A percentile compares a stretch with the other conserved stretches of the same genome.
Conservation (phyloP, 257 asterid species). For the Eucommia ulmoides region DNA sequence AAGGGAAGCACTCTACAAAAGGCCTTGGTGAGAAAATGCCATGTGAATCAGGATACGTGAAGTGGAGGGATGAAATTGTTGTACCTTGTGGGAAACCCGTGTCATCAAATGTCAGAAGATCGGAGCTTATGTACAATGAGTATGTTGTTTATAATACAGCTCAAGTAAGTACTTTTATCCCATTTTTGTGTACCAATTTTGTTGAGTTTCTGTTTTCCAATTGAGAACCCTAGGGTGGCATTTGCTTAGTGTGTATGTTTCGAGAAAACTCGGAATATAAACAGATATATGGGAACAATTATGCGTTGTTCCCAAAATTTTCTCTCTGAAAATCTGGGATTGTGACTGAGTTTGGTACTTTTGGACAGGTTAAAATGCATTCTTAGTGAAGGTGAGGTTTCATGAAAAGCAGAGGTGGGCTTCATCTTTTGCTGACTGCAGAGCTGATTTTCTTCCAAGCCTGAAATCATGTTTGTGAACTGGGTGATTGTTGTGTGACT, state of each 20-base stretch:
- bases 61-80: conserved; percentile 77
- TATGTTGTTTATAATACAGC: conserved; percentile 78
- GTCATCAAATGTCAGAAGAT: conserved; percentile 46
- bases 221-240: neutral
- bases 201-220: neutral
- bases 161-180: conserved; percentile 51
- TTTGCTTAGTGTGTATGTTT: neutral
- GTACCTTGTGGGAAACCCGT: conserved; percentile 93
- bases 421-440: too few relatives aligned
- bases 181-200: neutral
- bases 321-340: neutral
- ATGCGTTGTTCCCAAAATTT: neutral
- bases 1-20: conserved; percentile 85
- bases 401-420: conserved; percentile 64
- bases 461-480: too few relatives aligned
- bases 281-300: neutral
- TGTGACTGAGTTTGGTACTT: neutral
- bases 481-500: too few relatives aligned
- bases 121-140: conserved; percentile 87
- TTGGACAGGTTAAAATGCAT: conserved; percentile 84
- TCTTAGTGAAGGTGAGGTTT: conserved; percentile 84
- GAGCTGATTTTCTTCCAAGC: too few relatives aligned
- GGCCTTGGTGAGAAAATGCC: conserved; percentile 88
- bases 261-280: neutral
- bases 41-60: conserved; percentile 44